Evolutionary conservation across 1,284 basidiomycete genomes (phyloP).

Genomic region (Irpex sp.): DNA sequence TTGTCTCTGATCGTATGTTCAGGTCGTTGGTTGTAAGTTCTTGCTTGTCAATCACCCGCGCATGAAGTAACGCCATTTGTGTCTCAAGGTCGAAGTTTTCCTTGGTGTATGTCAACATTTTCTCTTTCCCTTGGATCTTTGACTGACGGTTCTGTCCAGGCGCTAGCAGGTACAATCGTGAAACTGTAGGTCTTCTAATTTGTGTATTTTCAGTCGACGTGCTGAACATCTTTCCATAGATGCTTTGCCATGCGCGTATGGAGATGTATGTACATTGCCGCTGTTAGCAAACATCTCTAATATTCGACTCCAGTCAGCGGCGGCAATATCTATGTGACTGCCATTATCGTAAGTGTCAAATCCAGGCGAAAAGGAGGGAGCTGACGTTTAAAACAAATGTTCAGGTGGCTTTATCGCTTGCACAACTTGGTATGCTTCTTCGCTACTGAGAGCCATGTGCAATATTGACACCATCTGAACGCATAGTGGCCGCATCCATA

Average conservation of each 20-base stretch:
- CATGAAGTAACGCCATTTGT: neutral
- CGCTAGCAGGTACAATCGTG: conserved; percentile 52
- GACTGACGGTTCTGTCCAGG: conserved; percentile 30
- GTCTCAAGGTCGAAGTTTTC: conserved; percentile 48
- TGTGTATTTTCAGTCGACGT: neutral
- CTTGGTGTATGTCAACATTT: conserved; percentile 41
- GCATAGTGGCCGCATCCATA: neutral
- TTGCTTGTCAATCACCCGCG: neutral
- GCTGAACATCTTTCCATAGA: conserved; percentile 26
- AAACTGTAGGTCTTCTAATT: conserved; percentile 44
- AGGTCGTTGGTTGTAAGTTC: conserved; percentile 46
- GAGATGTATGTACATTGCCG: conserved; percentile 45
- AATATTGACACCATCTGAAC: neutral
- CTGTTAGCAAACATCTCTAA: conserved; percentile 2
- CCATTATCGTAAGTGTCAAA: conserved; percentile 42
- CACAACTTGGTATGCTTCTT: conserved; percentile 39
- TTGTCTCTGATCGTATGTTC: neutral
- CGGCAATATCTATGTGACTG: conserved; percentile 48
- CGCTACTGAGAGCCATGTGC: neutral
- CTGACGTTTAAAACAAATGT: neutral
- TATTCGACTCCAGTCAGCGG: conserved; percentile 45
- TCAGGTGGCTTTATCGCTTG: conserved; percentile 41
- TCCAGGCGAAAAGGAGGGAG: no score
- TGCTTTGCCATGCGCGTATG: conserved; percentile 62
- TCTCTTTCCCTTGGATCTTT: neutral